These are phyloP conservation scores for Thozetella sp. DNA, from an alignment of 495 filamentous ascomycete genomes.

Conservation along the genomic window DNA sequence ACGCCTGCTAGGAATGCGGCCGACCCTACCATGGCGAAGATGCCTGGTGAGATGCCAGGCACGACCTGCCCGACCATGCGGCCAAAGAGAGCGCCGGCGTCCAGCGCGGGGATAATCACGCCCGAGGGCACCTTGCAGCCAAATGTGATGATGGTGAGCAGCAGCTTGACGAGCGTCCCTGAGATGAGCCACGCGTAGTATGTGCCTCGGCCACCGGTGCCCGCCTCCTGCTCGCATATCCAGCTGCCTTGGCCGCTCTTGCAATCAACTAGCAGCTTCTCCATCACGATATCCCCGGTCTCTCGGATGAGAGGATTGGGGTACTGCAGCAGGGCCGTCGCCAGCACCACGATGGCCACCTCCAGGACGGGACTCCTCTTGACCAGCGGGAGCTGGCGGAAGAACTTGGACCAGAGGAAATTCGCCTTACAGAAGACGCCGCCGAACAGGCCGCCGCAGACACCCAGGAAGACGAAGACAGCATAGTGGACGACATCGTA, in stretches of 20 bases:
- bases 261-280: conserved; percentile 56
- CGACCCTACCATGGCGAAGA: conserved; percentile 64
- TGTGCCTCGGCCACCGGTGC: conserved; percentile 17
- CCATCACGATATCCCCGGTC: conserved; percentile 55
- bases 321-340: conserved; percentile 54
- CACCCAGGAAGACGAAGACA: conserved; percentile 54
- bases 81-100: conserved; percentile 58
- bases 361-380: conserved; percentile 55
- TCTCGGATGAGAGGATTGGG: conserved; percentile 53
- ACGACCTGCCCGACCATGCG: conserved; percentile 54
- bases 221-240: conserved; percentile 50
- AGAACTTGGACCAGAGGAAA: conserved; percentile 56
- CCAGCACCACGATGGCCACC: conserved; percentile 51
- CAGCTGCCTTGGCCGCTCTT: conserved; percentile 31
- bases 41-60: conserved; percentile 39
- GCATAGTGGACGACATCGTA: conserved; percentile 57
- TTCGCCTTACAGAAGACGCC: conserved; percentile 60
- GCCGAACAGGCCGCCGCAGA: conserved; percentile 57
- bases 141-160: conserved; percentile 57
- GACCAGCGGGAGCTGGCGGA: conserved; percentile 51
- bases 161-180: conserved; percentile 52
- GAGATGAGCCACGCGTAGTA: conserved; percentile 54
- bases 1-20: conserved; percentile 60
- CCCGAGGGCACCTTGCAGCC: conserved; percentile 61
- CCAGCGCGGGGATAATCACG: conserved; percentile 61